Evolutionary conservation across 2,329 filamentous ascomycete genomes (phyloP), one percentile per base, ranked within the genome.

Genomic region (Colletotrichum filicis): DNA sequence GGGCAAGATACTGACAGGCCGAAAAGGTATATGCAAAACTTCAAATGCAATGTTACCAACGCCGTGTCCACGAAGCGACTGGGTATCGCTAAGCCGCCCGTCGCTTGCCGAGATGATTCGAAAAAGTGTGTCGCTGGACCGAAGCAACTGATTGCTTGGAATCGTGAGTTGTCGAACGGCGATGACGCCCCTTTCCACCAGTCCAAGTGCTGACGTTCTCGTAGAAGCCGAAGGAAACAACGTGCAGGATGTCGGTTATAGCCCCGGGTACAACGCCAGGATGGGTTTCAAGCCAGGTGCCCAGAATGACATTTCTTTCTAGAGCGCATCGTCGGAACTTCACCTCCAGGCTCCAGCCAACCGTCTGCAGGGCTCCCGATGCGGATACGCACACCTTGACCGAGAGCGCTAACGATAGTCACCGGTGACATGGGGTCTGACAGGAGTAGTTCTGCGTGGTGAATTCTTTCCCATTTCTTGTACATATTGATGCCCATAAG

Each of bases 81-180:
- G n/a, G 85, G 83, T 26, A 75, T 79, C 16, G 83, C 85, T 4
- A 79, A 84, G 72, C 74, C 81, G 2, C 82, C 86, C 0, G 81
- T 82, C 0, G 85, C 83, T 76, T 88, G 86, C 76, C 80, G 77
- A 5, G 81, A 83, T 22, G 80, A 86, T 46, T 71, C 75, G 14
- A 80, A 77, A 46, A 82, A 83, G 58, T 88, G 86, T 63, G 81
- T 87, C 16, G 75, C 80, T 16, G 86, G 87, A 0, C 84, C 86
- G 1, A 88, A 88, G 78, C 86, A 88, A 76, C 87, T 87, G 82
- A 84, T 87, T 68, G 85, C 81, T 1, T 87, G 83, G 82, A 82
- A 87, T 66, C 86, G 82, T 82, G 71, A 76, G 80, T 77, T 42
- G 4, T 16, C 14, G 4, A 22, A 19, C 4, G 42, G 8, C 8